These are phyloP conservation scores for Blechomonas ayalai DNA, from an alignment of 208 protist species.

Conservation along the genomic window DNA sequence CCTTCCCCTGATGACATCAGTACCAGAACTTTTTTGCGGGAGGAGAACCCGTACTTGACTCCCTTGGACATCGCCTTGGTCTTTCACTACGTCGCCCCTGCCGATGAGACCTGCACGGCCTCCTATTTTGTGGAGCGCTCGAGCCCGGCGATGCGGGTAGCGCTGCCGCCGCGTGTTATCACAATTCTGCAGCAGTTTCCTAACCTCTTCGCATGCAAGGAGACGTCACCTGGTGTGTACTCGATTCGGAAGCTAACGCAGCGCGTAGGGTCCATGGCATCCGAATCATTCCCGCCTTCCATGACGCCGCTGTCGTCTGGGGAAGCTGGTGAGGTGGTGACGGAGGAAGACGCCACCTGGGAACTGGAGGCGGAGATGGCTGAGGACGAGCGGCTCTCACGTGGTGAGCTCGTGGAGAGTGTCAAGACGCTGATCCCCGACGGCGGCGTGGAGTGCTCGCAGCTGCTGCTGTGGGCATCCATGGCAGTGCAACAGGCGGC, in stretches of 20 bases:
- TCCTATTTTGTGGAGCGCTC: slow-evolving; percentile 55
- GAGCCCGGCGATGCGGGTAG: slow-evolving; percentile 73
- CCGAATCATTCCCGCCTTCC: not conserved
- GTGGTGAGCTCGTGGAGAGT: slow-evolving; percentile 25
- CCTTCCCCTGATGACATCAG: slow-evolving; percentile 35
- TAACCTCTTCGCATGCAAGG: slow-evolving; percentile 58
- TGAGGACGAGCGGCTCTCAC: slow-evolving; percentile 9
- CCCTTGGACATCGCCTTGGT: slow-evolving; percentile 53
- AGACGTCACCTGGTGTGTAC: slow-evolving; percentile 70
- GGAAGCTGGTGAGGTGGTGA: not conserved
- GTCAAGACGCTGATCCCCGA: slow-evolving; percentile 48
- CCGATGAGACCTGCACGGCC: slow-evolving; percentile 45
- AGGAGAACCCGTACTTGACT: slow-evolving; percentile 75
- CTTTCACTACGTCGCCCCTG: slow-evolving; percentile 72
- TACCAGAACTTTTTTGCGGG: slow-evolving; percentile 24
- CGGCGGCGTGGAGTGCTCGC: slow-evolving; percentile 45
- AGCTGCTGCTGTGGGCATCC: slow-evolving; percentile 71
- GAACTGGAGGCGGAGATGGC: not conserved
- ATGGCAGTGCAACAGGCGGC: slow-evolving; percentile 60
- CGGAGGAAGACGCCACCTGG: not conserved
- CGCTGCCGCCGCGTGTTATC: slow-evolving; percentile 63
- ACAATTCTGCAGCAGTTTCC: slow-evolving; percentile 66
- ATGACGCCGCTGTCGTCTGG: not conserved
- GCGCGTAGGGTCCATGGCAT: not conserved
- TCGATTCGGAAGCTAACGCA: slow-evolving; percentile 57